phyloP scores from a whole-genome alignment of 2,329 filamentous ascomycete genomes.

The Aureobasidium mangrovei region DNA sequence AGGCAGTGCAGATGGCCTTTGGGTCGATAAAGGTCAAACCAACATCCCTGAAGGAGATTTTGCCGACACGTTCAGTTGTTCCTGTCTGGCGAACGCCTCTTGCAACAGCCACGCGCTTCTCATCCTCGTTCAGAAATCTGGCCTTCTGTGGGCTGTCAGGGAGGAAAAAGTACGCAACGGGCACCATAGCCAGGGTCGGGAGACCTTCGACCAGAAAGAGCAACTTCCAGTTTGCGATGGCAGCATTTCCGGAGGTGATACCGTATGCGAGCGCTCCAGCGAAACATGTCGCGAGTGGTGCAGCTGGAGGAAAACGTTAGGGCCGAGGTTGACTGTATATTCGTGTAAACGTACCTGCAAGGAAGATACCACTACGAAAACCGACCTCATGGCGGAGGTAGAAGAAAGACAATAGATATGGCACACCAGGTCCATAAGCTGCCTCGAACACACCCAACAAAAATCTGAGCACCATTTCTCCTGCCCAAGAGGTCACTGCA shows the following conservation, averaged over 20 bases:
- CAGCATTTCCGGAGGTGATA: constrained; percentile 51
- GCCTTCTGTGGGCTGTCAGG: constrained; percentile 45
- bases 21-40: constrained; percentile 35
- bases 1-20: constrained; percentile 24
- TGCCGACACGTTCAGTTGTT: constrained; percentile 26
- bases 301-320: constrained; percentile 25
- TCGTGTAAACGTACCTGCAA: constrained; percentile 18
- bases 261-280: constrained; percentile 58
- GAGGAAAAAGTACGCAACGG: constrained; percentile 46
- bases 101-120: constrained; percentile 49
- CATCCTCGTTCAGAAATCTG: constrained; percentile 46
- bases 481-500: constrained; percentile 32
- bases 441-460: constrained; percentile 48
- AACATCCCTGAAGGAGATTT: constrained; percentile 40
- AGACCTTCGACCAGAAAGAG: constrained; percentile 56
- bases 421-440: constrained; percentile 37
- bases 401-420: constrained; percentile 48
- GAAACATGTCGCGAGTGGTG: constrained; percentile 70
- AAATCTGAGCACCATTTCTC: constrained; percentile 39
- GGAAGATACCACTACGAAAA: constrained; percentile 47
- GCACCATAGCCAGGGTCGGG: constrained; percentile 48
- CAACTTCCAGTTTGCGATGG: constrained; percentile 54
- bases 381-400: constrained; percentile 51
- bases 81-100: constrained; percentile 47
- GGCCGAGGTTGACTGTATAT: not conserved